phyloP scores from a whole-genome alignment of 768 basidiomycete genomes.

The Rhodotorula graminis region DNA sequence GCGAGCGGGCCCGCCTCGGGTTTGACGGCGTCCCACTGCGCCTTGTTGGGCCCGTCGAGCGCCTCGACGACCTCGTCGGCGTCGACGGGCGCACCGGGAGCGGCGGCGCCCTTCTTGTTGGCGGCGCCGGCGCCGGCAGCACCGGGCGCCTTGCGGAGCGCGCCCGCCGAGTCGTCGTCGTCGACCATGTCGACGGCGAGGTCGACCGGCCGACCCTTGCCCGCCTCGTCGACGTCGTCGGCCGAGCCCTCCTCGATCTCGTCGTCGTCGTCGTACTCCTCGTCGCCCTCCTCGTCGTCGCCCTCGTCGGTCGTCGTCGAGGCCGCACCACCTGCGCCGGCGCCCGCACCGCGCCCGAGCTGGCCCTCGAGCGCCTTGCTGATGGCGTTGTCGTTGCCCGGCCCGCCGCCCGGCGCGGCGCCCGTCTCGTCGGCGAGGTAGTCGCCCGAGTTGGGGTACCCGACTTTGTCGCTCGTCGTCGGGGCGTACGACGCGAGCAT shows the following conservation, averaged over 20 bases:
- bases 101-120: slow-evolving; percentile 28
- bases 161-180: slow-evolving; percentile 28
- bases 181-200: slow-evolving; percentile 37
- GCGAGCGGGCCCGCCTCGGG: slow-evolving; percentile 24
- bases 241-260: slow-evolving; percentile 44
- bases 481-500: slow-evolving; percentile 30
- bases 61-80: too few relatives aligned
- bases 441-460: slow-evolving; percentile 40
- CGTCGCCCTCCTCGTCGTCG: slow-evolving; percentile 18
- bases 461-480: slow-evolving; percentile 17
- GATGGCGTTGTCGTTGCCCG: slow-evolving; percentile 29
- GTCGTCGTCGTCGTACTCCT: slow-evolving; percentile 53
- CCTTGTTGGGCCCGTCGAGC: slow-evolving; percentile 31
- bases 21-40: slow-evolving; percentile 27
- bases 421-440: slow-evolving; percentile 41
- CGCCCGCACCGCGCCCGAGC: neutral
- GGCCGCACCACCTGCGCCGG: neutral
- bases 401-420: slow-evolving; percentile 29
- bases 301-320: neutral
- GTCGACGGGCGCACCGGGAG: slow-evolving; percentile 1
- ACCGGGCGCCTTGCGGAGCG: neutral
- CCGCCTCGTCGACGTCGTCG: slow-evolving; percentile 38
- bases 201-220: slow-evolving; percentile 37
- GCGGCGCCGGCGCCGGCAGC: slow-evolving; percentile 45
- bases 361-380: slow-evolving; percentile 6